Evolutionary conservation across 2,329 filamentous ascomycete species (phyloP).

Genomic region (Delphinella strobiligena): DNA sequence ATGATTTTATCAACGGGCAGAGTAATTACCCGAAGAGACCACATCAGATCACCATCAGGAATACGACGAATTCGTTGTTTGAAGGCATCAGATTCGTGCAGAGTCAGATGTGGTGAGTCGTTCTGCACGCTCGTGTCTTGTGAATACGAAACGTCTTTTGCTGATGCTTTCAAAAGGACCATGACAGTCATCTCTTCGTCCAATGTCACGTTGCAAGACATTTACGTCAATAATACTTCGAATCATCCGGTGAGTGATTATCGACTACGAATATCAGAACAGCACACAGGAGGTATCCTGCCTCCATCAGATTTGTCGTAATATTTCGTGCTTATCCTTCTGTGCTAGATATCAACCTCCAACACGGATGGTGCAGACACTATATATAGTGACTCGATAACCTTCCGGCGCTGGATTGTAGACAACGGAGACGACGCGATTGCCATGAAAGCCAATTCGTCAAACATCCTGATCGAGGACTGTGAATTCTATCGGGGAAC

Average conservation of each 20-base stretch:
- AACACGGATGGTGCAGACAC: constrained; percentile 43
- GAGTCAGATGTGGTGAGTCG: constrained; percentile 46
- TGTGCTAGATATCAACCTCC: constrained; percentile 19
- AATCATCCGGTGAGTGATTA: constrained; percentile 7
- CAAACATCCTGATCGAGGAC: constrained; percentile 40
- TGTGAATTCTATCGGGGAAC: constrained; percentile 37
- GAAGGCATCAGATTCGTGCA: constrained; percentile 40
- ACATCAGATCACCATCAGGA: constrained; percentile 40
- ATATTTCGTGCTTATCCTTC: no score
- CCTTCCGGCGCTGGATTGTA: constrained; percentile 38
- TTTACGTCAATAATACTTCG: constrained; percentile 41
- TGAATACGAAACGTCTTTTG: no score
- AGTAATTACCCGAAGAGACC: constrained; percentile 39
- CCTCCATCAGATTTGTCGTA: no score
- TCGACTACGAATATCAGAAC: no score
- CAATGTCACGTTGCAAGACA: constrained; percentile 36
- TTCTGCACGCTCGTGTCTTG: no score
- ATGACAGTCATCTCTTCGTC: constrained; percentile 41
- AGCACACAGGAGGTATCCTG: no score
- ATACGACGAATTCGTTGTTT: constrained; percentile 37
- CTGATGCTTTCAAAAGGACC: no score
- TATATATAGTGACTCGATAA: constrained; percentile 40
- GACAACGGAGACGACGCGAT: constrained; percentile 44
- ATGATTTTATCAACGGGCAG: constrained; percentile 32
- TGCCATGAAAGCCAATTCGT: constrained; percentile 43